Percentiles rank a stretch among this genome's conserved stretches.
Evolutionary conservation across 2,329 filamentous ascomycete species (phyloP).

Genomic region (Aspergillus sp.): DNA sequence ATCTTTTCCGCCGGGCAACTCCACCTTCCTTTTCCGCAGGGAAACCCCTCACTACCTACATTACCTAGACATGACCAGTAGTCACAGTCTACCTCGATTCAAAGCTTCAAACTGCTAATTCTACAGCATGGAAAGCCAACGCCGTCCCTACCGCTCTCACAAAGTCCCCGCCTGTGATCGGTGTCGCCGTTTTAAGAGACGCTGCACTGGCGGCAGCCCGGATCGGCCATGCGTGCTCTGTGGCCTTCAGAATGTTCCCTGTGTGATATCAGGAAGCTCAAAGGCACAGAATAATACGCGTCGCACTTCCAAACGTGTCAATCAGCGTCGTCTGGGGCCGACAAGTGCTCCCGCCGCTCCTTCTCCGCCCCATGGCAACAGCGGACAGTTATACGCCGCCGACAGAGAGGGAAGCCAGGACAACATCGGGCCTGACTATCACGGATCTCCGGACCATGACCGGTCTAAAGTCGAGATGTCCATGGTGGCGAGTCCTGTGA

Average conservation of each 20-base stretch:
- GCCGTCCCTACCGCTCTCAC: conserved; percentile 18
- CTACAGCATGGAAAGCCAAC: conserved; percentile 1
- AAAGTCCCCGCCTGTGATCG: conserved; percentile 19
- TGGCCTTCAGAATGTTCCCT: conserved; percentile 13
- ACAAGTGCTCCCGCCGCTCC: not conserved
- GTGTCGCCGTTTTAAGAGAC: conserved; percentile 18
- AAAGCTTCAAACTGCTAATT: not conserved
- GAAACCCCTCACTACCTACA: not conserved
- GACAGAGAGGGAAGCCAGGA: conserved; percentile 4
- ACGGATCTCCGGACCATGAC: conserved; percentile 6
- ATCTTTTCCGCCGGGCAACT: conserved; percentile 3
- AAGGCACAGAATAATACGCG: not conserved
- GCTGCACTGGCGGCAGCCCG: conserved; percentile 15
- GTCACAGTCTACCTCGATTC: not conserved
- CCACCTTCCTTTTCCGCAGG: not conserved
- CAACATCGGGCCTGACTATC: conserved; percentile 6
- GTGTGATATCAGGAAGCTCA: conserved; percentile 9
- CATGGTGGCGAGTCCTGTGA: conserved; percentile 11
- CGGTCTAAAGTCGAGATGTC: conserved; percentile 6
- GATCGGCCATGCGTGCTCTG: conserved; percentile 17
- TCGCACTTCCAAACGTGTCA: not conserved
- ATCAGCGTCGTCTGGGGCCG: not conserved
- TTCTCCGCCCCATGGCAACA: not conserved
- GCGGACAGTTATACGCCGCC: not conserved
- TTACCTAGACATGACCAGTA: not conserved